Evolutionary conservation across 106 monocot species (phyloP), one percentile per base, ranked within the genome.

Genomic region (Apostasia ramifera): DNA sequence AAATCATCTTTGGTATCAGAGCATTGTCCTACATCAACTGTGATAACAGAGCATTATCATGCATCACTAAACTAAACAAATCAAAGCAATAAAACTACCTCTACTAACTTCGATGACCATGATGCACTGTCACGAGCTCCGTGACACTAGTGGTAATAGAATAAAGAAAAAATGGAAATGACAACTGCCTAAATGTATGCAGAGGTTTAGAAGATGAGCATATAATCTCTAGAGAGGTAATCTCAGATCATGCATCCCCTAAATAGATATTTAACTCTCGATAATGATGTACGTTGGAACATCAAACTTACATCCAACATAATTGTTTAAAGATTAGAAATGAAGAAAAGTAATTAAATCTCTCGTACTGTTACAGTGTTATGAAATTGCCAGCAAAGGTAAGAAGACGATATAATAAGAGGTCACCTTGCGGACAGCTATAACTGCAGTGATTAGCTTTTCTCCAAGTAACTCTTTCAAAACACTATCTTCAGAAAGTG

Each of bases 401-500:
- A 2, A 62, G 26, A 26, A 26, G 26, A 62, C 2, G 1, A 43
- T 39, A 37, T 6, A 44, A 65, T 26, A 65, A 65, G 15, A 65
- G 11, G 61, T 66, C 76, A 98, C 97, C 92, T 81, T 82, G 39
- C 90, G 89, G 70, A 99, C 64, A 15, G 68, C 93, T 55, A 81
- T 66, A 50, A 90, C 79, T 57, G 90, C 74, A 51, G 71, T 80
- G 7, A 86, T 53, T 10, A 99, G 80, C 14, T 99, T 90, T 77
- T 99, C 80, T 14, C 98, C 90, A 26, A 99, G 74, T 26, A 93
- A 14, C 40, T 82, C 80, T 64, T 81, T 87, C 54, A 99, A 74
- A 73, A 84, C 44, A 44, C 69, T 47, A 56, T 99, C 81, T 65
- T 45, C 67, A 51, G 70, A 73, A 73, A 99, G 93, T 74, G 90